Conservation (phyloP, 2,329 filamentous ascomycete genomes). For the Pestalotiopsis sp. region DNA sequence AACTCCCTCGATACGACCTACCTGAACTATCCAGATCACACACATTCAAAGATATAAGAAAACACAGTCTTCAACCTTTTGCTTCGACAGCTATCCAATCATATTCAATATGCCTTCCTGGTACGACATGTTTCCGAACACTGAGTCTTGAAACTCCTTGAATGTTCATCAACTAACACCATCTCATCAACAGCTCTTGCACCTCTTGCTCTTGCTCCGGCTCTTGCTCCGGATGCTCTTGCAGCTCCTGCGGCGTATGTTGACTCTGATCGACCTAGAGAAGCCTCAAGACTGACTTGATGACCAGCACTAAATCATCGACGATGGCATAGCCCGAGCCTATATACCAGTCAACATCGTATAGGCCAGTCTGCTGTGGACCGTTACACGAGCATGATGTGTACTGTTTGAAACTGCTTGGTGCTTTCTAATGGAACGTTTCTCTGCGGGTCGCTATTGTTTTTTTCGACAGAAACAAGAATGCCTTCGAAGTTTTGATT, state of each 20-base stretch:
- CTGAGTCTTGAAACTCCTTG: background rate
- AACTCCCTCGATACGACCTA: background rate
- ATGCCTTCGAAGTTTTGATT: background rate
- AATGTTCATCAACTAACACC: background rate
- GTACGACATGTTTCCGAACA: background rate
- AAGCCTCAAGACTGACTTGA: background rate
- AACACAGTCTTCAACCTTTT: background rate
- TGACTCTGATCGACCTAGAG: background rate
- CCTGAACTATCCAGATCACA: background rate
- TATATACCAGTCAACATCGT: background rate
- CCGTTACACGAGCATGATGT: background rate
- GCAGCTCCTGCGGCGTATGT: slow-evolving; percentile 13
- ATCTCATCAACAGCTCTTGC: slow-evolving; percentile 3
- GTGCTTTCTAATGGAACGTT: background rate
- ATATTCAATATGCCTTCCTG: slow-evolving; percentile 9
- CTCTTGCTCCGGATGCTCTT: slow-evolving; percentile 9
- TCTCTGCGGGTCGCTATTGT: background rate
- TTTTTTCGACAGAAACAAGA: background rate
- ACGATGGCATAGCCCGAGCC: background rate
- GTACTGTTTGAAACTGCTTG: background rate
- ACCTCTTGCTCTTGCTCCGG: slow-evolving; percentile 13
- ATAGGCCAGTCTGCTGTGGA: background rate
- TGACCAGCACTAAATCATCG: background rate
- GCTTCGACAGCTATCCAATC: background rate
- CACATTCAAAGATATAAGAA: background rate